These are phyloP conservation scores for Cicer pinnatifidum DNA, from an alignment of 306 rosid species.

Conservation along the genomic window DNA sequence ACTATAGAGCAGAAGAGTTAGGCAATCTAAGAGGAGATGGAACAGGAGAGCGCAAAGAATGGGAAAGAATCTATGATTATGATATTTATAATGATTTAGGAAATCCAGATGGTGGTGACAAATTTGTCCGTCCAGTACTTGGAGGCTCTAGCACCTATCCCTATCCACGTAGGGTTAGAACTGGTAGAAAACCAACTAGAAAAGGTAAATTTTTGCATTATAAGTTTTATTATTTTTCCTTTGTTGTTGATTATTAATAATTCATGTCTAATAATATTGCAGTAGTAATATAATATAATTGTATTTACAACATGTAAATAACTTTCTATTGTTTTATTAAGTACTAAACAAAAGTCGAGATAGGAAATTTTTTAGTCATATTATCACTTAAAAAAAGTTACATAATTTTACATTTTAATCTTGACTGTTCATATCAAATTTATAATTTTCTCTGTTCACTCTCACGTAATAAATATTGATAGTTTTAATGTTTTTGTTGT, in stretches of 20 bases:
- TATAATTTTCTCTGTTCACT: background rate
- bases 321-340: background rate
- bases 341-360: background rate
- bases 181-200: conserved; percentile 55
- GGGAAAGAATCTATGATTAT: conserved; percentile 43
- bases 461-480: background rate
- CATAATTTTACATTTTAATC: too few relatives aligned
- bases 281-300: too few relatives aligned
- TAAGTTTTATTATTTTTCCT: too few relatives aligned
- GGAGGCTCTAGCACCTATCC: conserved; percentile 72
- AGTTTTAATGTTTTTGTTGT: background rate
- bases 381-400: too few relatives aligned
- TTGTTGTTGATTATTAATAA: too few relatives aligned
- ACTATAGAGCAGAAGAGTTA: conserved; percentile 44
- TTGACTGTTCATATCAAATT: too few relatives aligned
- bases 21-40: conserved; percentile 47
- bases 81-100: conserved; percentile 48
- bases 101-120: conserved; percentile 48
- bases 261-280: too few relatives aligned
- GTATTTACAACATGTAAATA: too few relatives aligned
- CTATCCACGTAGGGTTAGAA: conserved; percentile 89
- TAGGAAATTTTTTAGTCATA: too few relatives aligned
- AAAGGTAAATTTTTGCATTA: conserved; percentile 51
- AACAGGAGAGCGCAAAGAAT: conserved; percentile 32
- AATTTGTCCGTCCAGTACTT: conserved; percentile 61